Conservation (phyloP, 345 rosid species). For the Excoecaria cochinchinensis region DNA sequence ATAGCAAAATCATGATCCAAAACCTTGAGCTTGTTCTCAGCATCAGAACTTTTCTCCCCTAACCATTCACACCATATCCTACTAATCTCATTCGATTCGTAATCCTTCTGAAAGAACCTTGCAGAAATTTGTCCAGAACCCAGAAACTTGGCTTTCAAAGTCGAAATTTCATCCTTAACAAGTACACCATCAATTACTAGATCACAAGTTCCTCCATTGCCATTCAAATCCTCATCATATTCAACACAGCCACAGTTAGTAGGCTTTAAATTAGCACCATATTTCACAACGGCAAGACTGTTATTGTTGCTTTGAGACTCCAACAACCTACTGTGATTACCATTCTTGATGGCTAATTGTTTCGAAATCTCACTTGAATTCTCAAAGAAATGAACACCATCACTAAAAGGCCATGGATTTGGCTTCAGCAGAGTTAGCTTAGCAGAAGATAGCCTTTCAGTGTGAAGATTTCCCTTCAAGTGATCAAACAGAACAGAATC, state of each 20-base stretch:
- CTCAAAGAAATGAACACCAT: constrained; percentile 80
- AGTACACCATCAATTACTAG: constrained; percentile 53
- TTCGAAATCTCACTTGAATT: constrained; percentile 39
- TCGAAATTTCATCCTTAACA: constrained; percentile 55
- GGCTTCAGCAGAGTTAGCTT: constrained; percentile 63
- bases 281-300: constrained; percentile 57
- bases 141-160: constrained; percentile 51
- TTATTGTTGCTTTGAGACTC: constrained; percentile 28
- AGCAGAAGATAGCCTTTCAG: constrained; percentile 65
- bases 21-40: constrained; percentile 33
- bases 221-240: constrained; percentile 23
- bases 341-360: constrained; percentile 21
- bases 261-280: constrained; percentile 29
- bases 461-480: constrained; percentile 75
- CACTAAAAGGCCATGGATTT: constrained; percentile 91
- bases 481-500: constrained; percentile 71
- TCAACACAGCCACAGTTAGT: constrained; percentile 18
- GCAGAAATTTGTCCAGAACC: constrained; percentile 68
- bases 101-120: constrained; percentile 42
- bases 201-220: constrained; percentile 22
- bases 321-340: constrained; percentile 25
- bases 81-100: constrained; percentile 32
- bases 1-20: constrained; percentile 38
- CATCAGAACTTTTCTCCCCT: constrained; percentile 41
- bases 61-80: constrained; percentile 96